Percentiles rank a stretch among this genome's conserved stretches.
Conservation (phyloP, 2,329 filamentous ascomycete species). For the Cladosporium sp. region DNA sequence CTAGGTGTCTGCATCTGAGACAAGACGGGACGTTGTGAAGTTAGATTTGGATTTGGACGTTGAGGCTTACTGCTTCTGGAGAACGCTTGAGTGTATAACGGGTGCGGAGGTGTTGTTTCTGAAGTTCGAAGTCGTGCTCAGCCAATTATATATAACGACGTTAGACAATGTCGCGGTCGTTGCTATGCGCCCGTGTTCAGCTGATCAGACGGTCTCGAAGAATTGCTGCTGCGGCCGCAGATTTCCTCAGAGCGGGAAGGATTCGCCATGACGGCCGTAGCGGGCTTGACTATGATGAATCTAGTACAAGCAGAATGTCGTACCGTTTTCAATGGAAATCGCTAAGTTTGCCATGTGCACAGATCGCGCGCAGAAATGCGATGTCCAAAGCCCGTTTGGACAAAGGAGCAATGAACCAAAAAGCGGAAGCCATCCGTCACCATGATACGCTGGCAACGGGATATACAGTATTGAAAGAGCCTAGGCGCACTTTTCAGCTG, state of each 20-base stretch:
- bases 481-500: too few relatives aligned
- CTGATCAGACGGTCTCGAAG: background rate
- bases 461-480: too few relatives aligned
- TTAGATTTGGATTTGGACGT: slow-evolving; percentile 4
- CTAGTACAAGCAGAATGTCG: too few relatives aligned
- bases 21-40: slow-evolving; percentile 6
- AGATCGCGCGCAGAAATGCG: too few relatives aligned
- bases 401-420: too few relatives aligned
- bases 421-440: too few relatives aligned
- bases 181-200: slow-evolving; percentile 5
- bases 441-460: too few relatives aligned
- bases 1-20: background rate
- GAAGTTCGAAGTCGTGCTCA: background rate
- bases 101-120: background rate
- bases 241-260: background rate
- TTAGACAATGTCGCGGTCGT: slow-evolving; percentile 7
- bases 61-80: slow-evolving; percentile 1
- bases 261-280: background rate
- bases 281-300: too few relatives aligned
- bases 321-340: too few relatives aligned
- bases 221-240: background rate
- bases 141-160: background rate
- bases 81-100: background rate
- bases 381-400: too few relatives aligned
- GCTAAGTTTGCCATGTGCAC: too few relatives aligned